A percentile compares a stretch with the other conserved stretches of the same genome.
Evolutionary conservation across 2,329 filamentous ascomycete genomes (phyloP).

Genomic region (Rutstroemia sp.): DNA sequence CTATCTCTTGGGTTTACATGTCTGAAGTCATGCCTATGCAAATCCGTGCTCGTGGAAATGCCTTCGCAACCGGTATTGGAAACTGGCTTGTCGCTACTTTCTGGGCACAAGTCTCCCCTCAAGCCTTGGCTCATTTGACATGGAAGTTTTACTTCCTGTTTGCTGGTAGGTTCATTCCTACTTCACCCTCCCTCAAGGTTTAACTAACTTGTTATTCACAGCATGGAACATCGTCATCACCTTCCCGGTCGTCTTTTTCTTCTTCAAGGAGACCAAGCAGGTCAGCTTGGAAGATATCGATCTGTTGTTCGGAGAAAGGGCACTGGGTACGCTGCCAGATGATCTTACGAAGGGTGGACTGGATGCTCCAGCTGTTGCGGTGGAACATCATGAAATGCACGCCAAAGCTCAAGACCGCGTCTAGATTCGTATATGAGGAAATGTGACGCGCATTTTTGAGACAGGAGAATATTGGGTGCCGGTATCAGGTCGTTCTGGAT

Average conservation of each 20-base stretch:
- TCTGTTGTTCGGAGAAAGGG: slow-evolving; percentile 30
- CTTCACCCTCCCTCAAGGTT: too few species aligned
- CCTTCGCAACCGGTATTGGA: slow-evolving; percentile 49
- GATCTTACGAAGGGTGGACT: slow-evolving; percentile 30
- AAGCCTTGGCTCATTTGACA: slow-evolving; percentile 39
- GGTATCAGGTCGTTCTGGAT: too few species aligned
- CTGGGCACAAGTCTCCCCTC: slow-evolving; percentile 51
- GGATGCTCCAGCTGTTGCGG: not conserved
- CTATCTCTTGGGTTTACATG: slow-evolving; percentile 57
- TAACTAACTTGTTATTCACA: not conserved
- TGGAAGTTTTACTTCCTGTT: slow-evolving; percentile 54
- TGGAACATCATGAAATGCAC: slow-evolving; percentile 6
- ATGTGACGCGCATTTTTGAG: not conserved
- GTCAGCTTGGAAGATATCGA: slow-evolving; percentile 29
- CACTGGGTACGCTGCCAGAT: slow-evolving; percentile 38
- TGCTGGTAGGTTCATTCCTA: slow-evolving; percentile 25
- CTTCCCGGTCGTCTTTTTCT: slow-evolving; percentile 29
- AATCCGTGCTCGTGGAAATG: slow-evolving; percentile 51
- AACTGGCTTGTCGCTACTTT: slow-evolving; percentile 54
- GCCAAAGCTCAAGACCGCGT: slow-evolving; percentile 2
- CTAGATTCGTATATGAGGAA: not conserved
- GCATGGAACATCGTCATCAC: slow-evolving; percentile 28
- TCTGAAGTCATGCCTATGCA: slow-evolving; percentile 60
- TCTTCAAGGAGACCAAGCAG: slow-evolving; percentile 29
- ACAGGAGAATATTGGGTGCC: too few species aligned